Conservation (phyloP, 169 alveolate genomes). For the Plasmodium chabaudi region DNA sequence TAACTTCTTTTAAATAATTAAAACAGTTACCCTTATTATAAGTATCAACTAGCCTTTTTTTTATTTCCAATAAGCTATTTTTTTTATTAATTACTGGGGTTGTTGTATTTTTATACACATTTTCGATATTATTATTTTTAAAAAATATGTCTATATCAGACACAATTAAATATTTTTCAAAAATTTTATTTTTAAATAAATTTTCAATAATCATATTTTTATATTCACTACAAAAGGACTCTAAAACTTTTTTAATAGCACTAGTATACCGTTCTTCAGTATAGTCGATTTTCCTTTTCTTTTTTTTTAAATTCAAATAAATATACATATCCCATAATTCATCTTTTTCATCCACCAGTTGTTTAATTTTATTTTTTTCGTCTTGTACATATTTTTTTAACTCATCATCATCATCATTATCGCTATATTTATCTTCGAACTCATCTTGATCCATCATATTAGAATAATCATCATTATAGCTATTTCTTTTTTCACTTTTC, state of each 20-base stretch:
- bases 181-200: conserved; percentile 31
- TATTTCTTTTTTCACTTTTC: conserved; percentile 24
- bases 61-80: conserved; percentile 13
- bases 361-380: conserved; percentile 60
- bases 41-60: conserved; percentile 23
- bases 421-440: neutral
- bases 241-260: conserved; percentile 42
- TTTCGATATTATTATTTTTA: conserved; percentile 32
- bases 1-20: conserved; percentile 40
- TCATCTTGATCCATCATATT: neutral
- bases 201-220: conserved; percentile 46
- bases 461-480: conserved; percentile 6
- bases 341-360: conserved; percentile 51
- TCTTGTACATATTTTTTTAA: conserved; percentile 45
- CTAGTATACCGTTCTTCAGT: conserved; percentile 32
- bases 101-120: conserved; percentile 32
- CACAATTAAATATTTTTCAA: conserved; percentile 42
- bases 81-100: conserved; percentile 32
- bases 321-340: conserved; percentile 68
- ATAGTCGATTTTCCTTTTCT: conserved; percentile 63
- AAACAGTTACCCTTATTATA: conserved; percentile 61
- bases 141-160: conserved; percentile 18
- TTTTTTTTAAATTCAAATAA: conserved; percentile 69
- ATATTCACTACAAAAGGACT: conserved; percentile 27
- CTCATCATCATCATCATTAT: conserved; percentile 52